Conservation (phyloP, 257 asterid genomes). For the Verbascum thapsus region DNA sequence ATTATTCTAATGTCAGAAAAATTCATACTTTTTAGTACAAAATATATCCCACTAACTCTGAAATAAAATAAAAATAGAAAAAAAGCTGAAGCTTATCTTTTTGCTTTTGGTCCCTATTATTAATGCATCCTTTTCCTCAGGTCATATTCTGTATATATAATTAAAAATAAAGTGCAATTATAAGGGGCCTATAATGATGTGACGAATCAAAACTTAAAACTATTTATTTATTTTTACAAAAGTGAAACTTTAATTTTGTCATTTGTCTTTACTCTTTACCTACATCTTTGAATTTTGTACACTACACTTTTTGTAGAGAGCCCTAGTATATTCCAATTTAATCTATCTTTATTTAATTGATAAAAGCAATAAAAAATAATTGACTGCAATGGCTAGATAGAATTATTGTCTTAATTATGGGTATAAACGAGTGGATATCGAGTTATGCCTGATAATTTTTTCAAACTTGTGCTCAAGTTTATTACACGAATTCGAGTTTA, state of each 20-base stretch:
- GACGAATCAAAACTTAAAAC: slow-evolving; percentile 14
- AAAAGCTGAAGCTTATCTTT: not conserved
- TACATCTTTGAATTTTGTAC: slow-evolving; percentile 28
- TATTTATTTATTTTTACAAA: slow-evolving; percentile 26
- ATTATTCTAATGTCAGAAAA: slow-evolving; percentile 18
- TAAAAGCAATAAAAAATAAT: too few relatives aligned
- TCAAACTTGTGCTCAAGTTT: too few relatives aligned
- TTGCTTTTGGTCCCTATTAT: slow-evolving; percentile 2
- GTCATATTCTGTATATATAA: slow-evolving; percentile 2
- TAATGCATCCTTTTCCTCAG: not conserved
- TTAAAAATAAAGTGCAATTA: slow-evolving; percentile 2
- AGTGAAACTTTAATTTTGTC: slow-evolving; percentile 23
- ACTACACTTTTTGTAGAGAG: slow-evolving; percentile 20
- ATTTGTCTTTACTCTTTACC: slow-evolving; percentile 34
- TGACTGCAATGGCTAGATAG: too few relatives aligned
- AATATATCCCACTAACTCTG: slow-evolving; percentile 27
- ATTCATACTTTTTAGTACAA: slow-evolving; percentile 27
- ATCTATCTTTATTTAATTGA: not conserved
- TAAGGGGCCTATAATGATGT: not conserved
- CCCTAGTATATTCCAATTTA: not conserved
- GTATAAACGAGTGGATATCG: too few relatives aligned
- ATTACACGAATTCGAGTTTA: too few relatives aligned
- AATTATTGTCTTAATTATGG: too few relatives aligned
- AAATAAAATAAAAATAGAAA: not conserved
- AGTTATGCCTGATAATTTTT: too few relatives aligned